Percentiles rank a stretch among this genome's conserved stretches.
Conservation (phyloP, 2,329 filamentous ascomycete genomes). For the Aspergillus clavatus region DNA sequence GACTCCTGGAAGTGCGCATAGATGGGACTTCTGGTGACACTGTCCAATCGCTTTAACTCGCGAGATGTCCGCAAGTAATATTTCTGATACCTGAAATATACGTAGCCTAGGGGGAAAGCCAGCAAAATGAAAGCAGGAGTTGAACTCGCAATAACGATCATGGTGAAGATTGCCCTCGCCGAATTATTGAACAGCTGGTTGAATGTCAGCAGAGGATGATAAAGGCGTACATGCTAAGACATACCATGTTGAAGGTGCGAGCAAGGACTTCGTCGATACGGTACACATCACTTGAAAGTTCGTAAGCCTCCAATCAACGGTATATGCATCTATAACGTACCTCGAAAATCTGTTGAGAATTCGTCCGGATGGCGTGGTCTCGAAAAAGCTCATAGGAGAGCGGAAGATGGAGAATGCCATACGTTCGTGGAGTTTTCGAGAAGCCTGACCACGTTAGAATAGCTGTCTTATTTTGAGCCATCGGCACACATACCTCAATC, state of each 20-base stretch:
- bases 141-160: slow-evolving; percentile 75
- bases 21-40: slow-evolving; percentile 90
- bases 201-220: slow-evolving; percentile 12
- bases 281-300: slow-evolving; percentile 47
- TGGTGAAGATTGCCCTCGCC: slow-evolving; percentile 72
- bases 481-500: slow-evolving; percentile 67
- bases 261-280: slow-evolving; percentile 87
- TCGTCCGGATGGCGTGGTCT: slow-evolving; percentile 91
- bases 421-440: slow-evolving; percentile 89
- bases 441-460: slow-evolving; percentile 55
- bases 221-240: slow-evolving; percentile 20
- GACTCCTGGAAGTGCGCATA: slow-evolving; percentile 99
- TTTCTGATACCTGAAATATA: slow-evolving; percentile 91
- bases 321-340: slow-evolving; percentile 43
- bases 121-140: slow-evolving; percentile 76
- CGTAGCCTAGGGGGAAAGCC: slow-evolving; percentile 71
- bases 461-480: background rate
- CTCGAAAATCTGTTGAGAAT: slow-evolving; percentile 96
- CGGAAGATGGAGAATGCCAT: slow-evolving; percentile 98
- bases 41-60: slow-evolving; percentile 93
- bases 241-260: slow-evolving; percentile 91
- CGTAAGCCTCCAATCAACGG: slow-evolving; percentile 1
- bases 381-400: slow-evolving; percentile 98
- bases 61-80: slow-evolving; percentile 96
- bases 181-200: slow-evolving; percentile 65